A percentile compares a stretch with the other conserved stretches of the same genome.
Evolutionary conservation across 2,329 filamentous ascomycete species (phyloP).

Genomic region (Cladobotryum protrusum): DNA sequence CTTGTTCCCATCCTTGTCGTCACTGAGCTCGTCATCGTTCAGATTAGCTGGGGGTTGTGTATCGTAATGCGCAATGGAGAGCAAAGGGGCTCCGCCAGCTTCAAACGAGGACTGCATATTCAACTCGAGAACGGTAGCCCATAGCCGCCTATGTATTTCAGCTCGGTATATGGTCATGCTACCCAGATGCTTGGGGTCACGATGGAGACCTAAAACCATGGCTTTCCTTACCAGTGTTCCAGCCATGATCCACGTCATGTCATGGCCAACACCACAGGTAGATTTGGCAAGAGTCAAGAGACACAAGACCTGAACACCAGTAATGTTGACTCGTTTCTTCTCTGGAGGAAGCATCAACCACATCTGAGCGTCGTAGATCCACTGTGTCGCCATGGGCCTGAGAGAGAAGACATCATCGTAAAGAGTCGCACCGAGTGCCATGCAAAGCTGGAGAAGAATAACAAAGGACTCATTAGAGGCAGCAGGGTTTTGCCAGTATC

Average conservation of each 20-base stretch:
- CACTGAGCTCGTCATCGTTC: constrained; percentile 45
- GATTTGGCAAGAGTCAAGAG: constrained; percentile 46
- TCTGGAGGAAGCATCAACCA: constrained; percentile 43
- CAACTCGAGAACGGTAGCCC: constrained; percentile 51
- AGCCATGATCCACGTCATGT: constrained; percentile 46
- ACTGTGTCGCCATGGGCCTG: constrained; percentile 38
- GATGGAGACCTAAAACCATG: constrained; percentile 53
- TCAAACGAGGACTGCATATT: constrained; percentile 46
- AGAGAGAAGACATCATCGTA: constrained; percentile 41
- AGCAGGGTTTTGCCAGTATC: constrained; percentile 40
- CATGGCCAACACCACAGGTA: constrained; percentile 40
- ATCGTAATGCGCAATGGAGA: constrained; percentile 43
- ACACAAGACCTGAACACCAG: constrained; percentile 45
- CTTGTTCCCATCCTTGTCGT: constrained; percentile 25
- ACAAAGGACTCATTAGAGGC: constrained; percentile 38
- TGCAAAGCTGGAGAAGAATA: constrained; percentile 47
- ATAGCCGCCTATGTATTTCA: constrained; percentile 51
- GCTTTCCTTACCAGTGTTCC: constrained; percentile 47
- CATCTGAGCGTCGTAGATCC: constrained; percentile 47
- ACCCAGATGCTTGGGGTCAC: constrained; percentile 46
- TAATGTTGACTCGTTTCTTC: constrained; percentile 44
- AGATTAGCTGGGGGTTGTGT: constrained; percentile 43
- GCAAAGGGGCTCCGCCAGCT: constrained; percentile 43
- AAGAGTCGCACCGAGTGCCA: constrained; percentile 44
- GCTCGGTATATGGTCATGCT: constrained; percentile 41